phyloP scores from a whole-genome alignment of 768 basidiomycete species.

The Paxillus involutus region DNA sequence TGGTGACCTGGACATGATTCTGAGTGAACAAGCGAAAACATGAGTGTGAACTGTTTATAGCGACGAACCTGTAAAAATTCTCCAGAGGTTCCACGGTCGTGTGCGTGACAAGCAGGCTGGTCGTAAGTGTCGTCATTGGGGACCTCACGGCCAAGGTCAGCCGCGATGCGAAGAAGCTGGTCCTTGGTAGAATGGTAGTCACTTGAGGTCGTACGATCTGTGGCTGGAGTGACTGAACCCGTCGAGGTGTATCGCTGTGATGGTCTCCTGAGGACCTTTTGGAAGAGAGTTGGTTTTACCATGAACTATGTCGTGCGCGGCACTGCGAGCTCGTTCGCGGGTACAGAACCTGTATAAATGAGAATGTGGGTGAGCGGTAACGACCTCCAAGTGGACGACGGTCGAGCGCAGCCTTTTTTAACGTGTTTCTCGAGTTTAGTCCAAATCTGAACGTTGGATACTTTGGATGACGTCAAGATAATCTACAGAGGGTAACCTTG shows the following conservation, averaged over 20 bases:
- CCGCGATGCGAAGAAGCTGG: constrained; percentile 50
- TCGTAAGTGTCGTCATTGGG: not conserved
- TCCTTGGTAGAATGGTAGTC: constrained; percentile 53
- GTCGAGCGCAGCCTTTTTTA: not conserved
- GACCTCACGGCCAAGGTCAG: constrained; percentile 4
- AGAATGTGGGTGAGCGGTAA: not conserved
- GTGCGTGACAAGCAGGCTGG: not conserved
- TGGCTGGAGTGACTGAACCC: constrained; percentile 1
- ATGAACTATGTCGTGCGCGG: constrained; percentile 27
- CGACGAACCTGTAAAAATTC: constrained; percentile 20
- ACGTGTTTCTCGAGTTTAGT: constrained; percentile 6
- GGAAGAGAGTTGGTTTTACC: constrained; percentile 58
- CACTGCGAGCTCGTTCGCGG: not conserved
- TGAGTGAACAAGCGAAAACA: constrained; percentile 5
- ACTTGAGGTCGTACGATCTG: constrained; percentile 25
- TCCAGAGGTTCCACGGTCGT: constrained; percentile 10
- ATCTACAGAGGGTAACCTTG: not conserved
- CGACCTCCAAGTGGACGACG: not conserved
- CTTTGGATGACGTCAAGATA: constrained; percentile 2
- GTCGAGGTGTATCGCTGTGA: constrained; percentile 57
- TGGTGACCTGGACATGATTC: not conserved
- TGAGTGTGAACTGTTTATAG: not conserved
- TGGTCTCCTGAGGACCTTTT: constrained; percentile 60
- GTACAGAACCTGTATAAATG: not conserved
- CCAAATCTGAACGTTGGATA: not conserved